A percentile compares a stretch with the other conserved stretches of the same genome.
Evolutionary conservation across 2,329 filamentous ascomycete species (phyloP).

Genomic region (Aspergillus sp.): DNA sequence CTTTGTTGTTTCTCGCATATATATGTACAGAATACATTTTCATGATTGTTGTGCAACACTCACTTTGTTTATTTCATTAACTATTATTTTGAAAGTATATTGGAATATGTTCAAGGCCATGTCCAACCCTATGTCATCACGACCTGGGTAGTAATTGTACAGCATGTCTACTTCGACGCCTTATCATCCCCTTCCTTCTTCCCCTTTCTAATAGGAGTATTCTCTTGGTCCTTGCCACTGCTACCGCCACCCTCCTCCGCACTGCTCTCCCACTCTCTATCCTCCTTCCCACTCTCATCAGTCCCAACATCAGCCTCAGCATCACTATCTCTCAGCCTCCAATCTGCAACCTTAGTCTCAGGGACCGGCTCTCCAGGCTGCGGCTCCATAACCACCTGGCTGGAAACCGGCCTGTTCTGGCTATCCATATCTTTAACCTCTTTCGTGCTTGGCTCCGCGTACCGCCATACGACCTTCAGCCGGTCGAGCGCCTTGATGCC

Average conservation of each 20-base stretch:
- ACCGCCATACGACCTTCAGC: conserved; percentile 81
- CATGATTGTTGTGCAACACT: too few species aligned
- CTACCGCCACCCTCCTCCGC: conserved; percentile 25
- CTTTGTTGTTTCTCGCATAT: background rate
- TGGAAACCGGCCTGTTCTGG: background rate
- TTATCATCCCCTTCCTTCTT: background rate
- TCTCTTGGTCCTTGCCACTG: conserved; percentile 11
- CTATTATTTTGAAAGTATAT: background rate
- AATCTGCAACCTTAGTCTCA: conserved; percentile 70
- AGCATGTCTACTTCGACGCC: background rate
- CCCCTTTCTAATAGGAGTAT: conserved; percentile 5
- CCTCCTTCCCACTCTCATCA: conserved; percentile 15
- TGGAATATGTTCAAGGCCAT: background rate
- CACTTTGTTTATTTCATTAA: background rate
- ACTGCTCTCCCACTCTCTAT: conserved; percentile 23
- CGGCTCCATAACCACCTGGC: conserved; percentile 58
- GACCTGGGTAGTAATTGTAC: background rate
- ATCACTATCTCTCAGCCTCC: conserved; percentile 59
- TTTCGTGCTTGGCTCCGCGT: conserved; percentile 23
- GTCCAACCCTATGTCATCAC: too few species aligned
- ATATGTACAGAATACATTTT: background rate
- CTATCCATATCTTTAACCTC: background rate
- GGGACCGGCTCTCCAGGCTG: conserved; percentile 66
- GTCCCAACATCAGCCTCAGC: conserved; percentile 10
- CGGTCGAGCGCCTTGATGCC: conserved; percentile 79